These are phyloP conservation scores for Metschnikowia aberdeeniae DNA, from an alignment of 805 yeast genomes.

Conservation along the genomic window DNA sequence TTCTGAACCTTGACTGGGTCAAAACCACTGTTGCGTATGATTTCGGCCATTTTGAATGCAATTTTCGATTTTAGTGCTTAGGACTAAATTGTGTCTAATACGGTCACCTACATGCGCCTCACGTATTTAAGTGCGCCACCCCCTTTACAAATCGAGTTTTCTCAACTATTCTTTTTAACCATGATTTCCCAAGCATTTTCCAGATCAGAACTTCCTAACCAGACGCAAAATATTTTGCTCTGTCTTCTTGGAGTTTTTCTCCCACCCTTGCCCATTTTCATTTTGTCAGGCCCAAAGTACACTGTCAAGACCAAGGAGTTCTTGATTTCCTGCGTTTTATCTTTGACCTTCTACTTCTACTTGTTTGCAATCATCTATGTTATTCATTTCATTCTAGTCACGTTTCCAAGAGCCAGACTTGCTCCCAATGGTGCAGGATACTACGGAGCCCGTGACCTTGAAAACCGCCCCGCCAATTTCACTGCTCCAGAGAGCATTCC, in stretches of 20 bases:
- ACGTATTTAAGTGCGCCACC: not conserved
- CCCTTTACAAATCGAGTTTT: not conserved
- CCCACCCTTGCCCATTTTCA: conserved; percentile 38
- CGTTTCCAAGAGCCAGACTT: conserved; percentile 15
- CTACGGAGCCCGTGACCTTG: not conserved
- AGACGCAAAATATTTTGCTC: conserved; percentile 23
- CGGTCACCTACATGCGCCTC: too few species aligned
- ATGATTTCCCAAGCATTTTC: conserved; percentile 14
- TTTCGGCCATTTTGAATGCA: too few species aligned
- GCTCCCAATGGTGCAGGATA: conserved; percentile 1
- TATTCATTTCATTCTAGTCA: conserved; percentile 26
- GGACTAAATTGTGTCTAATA: too few species aligned
- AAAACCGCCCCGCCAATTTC: not conserved
- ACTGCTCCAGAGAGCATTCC: not conserved
- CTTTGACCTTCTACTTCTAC: conserved; percentile 30
- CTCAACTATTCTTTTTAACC: not conserved
- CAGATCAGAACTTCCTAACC: conserved; percentile 9
- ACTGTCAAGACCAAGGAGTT: conserved; percentile 33
- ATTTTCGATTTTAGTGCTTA: too few species aligned
- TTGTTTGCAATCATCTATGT: conserved; percentile 27
- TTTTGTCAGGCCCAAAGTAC: conserved; percentile 25
- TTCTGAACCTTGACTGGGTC: too few species aligned
- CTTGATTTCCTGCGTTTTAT: conserved; percentile 24
- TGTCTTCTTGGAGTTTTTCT: conserved; percentile 30
- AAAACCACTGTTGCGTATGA: too few species aligned